Evolutionary conservation across 2,329 filamentous ascomycete genomes (phyloP), one percentile per base, ranked within the genome.

Genomic region (Plenodomus tracheiphilus): DNA sequence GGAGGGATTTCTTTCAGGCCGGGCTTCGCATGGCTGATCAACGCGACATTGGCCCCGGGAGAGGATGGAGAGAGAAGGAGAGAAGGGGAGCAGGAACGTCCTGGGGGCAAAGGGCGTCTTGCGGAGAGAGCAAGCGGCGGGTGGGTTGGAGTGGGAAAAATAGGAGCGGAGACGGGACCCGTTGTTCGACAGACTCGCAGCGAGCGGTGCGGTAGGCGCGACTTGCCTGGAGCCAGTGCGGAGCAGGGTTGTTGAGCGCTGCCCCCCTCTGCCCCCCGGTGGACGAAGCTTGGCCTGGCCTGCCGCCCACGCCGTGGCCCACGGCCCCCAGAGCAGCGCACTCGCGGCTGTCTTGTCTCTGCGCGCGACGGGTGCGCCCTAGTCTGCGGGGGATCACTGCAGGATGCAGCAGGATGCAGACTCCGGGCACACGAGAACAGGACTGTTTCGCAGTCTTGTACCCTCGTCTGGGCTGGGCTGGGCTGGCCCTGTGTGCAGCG

Each of bases 111-210:
- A n/a, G n/a, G n/a, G n/a, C n/a, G n/a, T n/a, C 36, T 47, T 43
- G 34, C 37, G 25, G 40, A 39, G 39, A 42, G 40, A 38, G 45
- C n/a, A n/a, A n/a, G 36, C 21, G 10, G 43, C 38, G 32, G 39
- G 39, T 42, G 39, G 39, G 37, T 30, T n/a, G n/a, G n/a, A n/a
- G n/a, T 40, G 32, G 45, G 45, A 28, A 39, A 43, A 43, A 39
- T 30, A 47, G 45, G 43, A 46, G 43, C 43, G 36, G 25, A 46
- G 37, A 46, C 37, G 13, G 39, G 45, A 34, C 34, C 39, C 45
- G 42, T 47, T 22, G 28, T 32, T 32, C 28, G 28, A 32, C 28
- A 32, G 28, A 32, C 11, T n/a, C n/a, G n/a, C n/a, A 15, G 22
- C 22, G 22, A 25, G 22, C 22, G 22, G 22, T 25, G 10, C 22